A percentile compares a stretch with the other conserved stretches of the same genome.
Conservation (phyloP, 495 filamentous ascomycete genomes). For the Neurospora africana region DNA sequence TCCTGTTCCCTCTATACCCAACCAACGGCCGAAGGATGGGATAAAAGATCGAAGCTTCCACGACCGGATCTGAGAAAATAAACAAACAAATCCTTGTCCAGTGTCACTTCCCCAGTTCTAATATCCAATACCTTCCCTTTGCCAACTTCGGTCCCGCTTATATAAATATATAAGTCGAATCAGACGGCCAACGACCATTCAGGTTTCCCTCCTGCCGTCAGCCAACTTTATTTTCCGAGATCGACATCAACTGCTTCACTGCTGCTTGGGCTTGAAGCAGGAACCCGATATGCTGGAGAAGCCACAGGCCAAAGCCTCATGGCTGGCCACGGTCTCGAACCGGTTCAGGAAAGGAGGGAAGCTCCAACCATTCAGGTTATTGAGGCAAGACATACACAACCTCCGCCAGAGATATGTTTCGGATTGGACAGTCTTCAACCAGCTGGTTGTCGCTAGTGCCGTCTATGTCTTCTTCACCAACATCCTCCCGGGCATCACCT, state of each 20-base stretch:
- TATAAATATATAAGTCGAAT: background rate
- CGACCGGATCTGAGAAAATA: background rate
- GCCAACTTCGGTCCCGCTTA: background rate
- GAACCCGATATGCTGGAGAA: background rate
- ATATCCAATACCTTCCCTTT: background rate
- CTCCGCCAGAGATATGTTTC: constrained; percentile 47
- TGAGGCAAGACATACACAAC: constrained; percentile 49
- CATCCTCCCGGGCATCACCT: constrained; percentile 62
- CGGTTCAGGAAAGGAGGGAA: constrained; percentile 12
- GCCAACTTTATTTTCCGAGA: background rate
- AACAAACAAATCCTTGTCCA: background rate
- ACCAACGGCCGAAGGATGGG: background rate
- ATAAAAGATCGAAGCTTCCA: background rate
- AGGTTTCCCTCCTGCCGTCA: background rate
- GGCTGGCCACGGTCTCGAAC: background rate
- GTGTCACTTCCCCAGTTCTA: background rate
- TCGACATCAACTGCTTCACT: background rate
- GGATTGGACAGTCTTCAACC: constrained; percentile 62
- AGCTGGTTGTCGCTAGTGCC: constrained; percentile 57
- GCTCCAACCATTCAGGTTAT: constrained; percentile 50
- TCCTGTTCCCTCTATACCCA: background rate
- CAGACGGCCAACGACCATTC: background rate
- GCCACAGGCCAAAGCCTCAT: constrained; percentile 1
- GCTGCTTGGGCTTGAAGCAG: background rate
- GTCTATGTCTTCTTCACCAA: constrained; percentile 72